A percentile compares a stretch with the other conserved stretches of the same genome.
These are phyloP conservation scores for Monosporascus cannonballus DNA, from an alignment of 2,329 filamentous ascomycete species.

Conservation along the genomic window DNA sequence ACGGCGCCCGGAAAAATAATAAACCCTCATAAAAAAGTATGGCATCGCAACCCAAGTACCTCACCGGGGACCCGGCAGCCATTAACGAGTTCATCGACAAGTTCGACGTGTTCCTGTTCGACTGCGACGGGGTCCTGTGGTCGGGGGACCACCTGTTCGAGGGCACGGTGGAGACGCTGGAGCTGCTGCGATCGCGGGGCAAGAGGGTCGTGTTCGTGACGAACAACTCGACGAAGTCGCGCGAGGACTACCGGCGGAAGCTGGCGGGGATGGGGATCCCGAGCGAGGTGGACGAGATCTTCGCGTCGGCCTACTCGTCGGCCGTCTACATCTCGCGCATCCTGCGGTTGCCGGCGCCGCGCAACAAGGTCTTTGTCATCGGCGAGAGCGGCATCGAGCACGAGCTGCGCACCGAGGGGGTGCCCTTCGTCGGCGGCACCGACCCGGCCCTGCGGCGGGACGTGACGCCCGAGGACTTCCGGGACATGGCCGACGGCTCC, in stretches of 20 bases:
- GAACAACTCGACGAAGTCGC: conserved; percentile 97
- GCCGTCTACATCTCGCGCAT: conserved; percentile 95
- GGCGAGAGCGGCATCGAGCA: conserved; percentile 89
- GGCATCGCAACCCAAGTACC: conserved; percentile 47
- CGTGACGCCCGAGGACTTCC: conserved; percentile 75
- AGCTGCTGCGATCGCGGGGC: conserved; percentile 77
- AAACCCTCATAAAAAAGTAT: conserved; percentile 13
- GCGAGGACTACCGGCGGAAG: conserved; percentile 88
- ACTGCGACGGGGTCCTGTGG: conserved; percentile 98
- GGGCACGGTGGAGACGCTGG: conserved; percentile 76
- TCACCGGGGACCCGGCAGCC: conserved; percentile 72
- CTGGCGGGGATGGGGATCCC: conserved; percentile 76
- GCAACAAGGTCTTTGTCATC: conserved; percentile 90
- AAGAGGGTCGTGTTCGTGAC: conserved; percentile 95
- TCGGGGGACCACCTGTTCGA: conserved; percentile 88
- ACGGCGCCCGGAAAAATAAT: neutral
- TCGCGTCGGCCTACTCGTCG: conserved; percentile 90
- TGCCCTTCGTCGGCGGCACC: conserved; percentile 80
- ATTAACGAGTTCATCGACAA: conserved; percentile 80
- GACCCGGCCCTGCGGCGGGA: conserved; percentile 73
- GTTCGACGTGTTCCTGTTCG: conserved; percentile 96
- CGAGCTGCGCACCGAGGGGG: conserved; percentile 73
- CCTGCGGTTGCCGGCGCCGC: conserved; percentile 67
- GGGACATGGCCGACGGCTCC: conserved; percentile 66
- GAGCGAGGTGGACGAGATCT: conserved; percentile 80